These are phyloP conservation scores for Hibiscus tridactylites DNA, from an alignment of 345 rosid species.

Conservation along the genomic window DNA sequence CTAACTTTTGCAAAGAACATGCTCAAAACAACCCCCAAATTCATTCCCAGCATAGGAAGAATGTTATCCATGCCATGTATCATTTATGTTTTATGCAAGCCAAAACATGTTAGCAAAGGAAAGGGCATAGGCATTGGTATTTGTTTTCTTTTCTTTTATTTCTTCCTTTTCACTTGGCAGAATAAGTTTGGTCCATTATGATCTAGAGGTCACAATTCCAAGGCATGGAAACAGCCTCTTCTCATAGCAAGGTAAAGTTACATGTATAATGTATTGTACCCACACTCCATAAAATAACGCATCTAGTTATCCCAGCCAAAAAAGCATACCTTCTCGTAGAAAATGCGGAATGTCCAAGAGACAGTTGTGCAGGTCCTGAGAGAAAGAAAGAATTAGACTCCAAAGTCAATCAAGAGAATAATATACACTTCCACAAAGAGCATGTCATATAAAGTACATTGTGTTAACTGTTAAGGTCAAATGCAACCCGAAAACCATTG, in stretches of 20 bases:
- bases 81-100: background rate
- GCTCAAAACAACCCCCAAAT: background rate
- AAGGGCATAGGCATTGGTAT: background rate
- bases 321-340: constrained; percentile 73
- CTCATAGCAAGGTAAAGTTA: background rate
- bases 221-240: background rate
- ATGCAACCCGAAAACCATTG: background rate
- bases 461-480: background rate
- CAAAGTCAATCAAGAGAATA: constrained; percentile 3
- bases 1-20: background rate
- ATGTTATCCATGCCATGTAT: background rate
- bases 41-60: background rate
- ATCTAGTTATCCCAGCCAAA: constrained; percentile 1
- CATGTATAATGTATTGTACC: background rate
- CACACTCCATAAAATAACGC: background rate
- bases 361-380: constrained; percentile 89
- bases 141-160: background rate
- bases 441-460: background rate
- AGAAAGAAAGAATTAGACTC: constrained; percentile 10
- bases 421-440: background rate
- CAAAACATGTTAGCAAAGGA: background rate
- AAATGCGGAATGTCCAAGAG: constrained; percentile 85
- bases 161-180: background rate
- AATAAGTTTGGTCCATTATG: background rate
- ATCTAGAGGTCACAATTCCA: background rate